Evolutionary conservation across 148 eudicot species (phyloP), one percentile per base, ranked within the genome.

Genomic region (Tetragonia tetragonoides): DNA sequence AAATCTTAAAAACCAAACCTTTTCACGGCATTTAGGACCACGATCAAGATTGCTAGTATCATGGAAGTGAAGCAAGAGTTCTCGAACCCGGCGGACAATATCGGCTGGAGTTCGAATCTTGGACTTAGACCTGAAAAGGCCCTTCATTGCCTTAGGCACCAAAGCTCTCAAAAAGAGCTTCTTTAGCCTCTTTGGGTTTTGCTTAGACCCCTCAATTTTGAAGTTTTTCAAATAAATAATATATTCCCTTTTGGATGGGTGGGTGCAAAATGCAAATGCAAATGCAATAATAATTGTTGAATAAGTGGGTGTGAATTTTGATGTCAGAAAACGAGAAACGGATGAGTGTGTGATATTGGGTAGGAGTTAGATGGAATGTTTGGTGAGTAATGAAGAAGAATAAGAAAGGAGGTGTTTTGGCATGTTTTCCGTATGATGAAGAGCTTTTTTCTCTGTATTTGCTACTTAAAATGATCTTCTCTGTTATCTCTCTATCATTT

Each of bases 31-130:
- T 64, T 78, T 76, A 65, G 78, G 24, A 18, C 54, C 81, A 79
- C 67, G 76, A 78, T 72, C 78, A 75, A 23, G 68, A 64, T 42
- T 60, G 53, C 10, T 34, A 79, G 16, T 38, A 56, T 83, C 80
- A 59, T 62, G 51, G 24, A 84, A 34, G 56, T 15, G 60, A 64
- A 72, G 16, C 60, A 86, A 77, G 38, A 79, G 81, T 34, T 86
- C 84, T 8, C 84, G 68, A 49, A 76, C 72, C 17, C 80, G 78
- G 38, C 83, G 79, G n/a, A 83, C 84, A 11, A 77, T 60, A n/a
- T 86, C 88, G 21, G 46, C 83, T 2, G 86, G 88, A 66, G 83
- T 83, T 77, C 68, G 75, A 74, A 80, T 77, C 71, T 81, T 86
- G 20, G 78, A 67, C 66, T 65, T 73, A 17, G 61, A 21, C 79